Conservation (phyloP, 768 basidiomycete species). For the Rhizopogon vinicolor region DNA sequence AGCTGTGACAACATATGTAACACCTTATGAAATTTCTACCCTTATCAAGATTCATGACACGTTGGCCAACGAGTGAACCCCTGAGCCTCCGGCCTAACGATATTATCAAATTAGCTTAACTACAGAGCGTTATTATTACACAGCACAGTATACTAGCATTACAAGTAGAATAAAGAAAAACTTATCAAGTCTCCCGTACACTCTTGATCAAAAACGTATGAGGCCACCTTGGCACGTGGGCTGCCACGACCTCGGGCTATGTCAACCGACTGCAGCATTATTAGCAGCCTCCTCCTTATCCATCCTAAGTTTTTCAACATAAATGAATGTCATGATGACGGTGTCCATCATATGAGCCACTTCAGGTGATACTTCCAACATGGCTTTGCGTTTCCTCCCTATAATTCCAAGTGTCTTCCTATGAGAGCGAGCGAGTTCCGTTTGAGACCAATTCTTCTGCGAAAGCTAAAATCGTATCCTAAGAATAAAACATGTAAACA, state of each 20-base stretch:
- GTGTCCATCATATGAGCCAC: constrained; percentile 22
- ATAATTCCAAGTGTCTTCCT: constrained; percentile 15
- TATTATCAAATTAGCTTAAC: too few relatives aligned
- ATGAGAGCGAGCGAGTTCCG: constrained; percentile 19
- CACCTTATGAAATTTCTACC: not conserved
- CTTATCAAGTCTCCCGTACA: too few relatives aligned
- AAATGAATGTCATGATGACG: constrained; percentile 25
- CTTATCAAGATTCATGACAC: not conserved
- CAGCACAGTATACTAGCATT: too few relatives aligned
- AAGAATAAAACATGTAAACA: not conserved
- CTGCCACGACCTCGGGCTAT: not conserved
- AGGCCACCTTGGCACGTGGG: too few relatives aligned
- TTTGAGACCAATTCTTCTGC: constrained; percentile 6
- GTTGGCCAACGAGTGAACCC: too few relatives aligned
- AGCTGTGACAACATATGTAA: not conserved
- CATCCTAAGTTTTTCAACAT: constrained; percentile 26
- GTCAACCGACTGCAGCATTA: not conserved
- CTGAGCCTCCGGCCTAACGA: too few relatives aligned
- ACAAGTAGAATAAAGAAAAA: too few relatives aligned
- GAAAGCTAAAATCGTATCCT: constrained; percentile 10
- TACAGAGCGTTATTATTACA: too few relatives aligned
- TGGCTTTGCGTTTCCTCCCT: constrained; percentile 13
- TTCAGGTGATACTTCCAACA: constrained; percentile 14
- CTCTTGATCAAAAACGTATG: too few relatives aligned
- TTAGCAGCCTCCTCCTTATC: constrained; percentile 14